Evolutionary conservation across 2,329 filamentous ascomycete species (phyloP).

Genomic region (Aspergillus sp.): DNA sequence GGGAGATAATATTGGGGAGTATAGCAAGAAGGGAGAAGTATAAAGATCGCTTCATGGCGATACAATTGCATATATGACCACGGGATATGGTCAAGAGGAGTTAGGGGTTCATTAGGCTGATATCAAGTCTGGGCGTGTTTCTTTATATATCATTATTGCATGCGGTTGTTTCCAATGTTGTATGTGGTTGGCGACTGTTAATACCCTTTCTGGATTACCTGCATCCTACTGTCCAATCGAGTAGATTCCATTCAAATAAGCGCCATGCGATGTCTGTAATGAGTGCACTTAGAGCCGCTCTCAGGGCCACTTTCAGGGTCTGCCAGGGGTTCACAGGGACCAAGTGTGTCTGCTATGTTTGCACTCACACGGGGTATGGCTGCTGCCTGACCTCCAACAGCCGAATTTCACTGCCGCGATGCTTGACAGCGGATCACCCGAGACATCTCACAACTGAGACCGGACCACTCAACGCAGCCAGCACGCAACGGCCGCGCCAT

Average conservation of each 20-base stretch:
- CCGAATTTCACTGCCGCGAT: slow-evolving; percentile 34
- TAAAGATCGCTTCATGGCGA: not conserved
- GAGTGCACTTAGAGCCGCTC: not conserved
- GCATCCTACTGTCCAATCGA: not conserved
- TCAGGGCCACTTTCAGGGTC: not conserved
- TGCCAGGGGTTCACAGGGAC: slow-evolving; percentile 1
- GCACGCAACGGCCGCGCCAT: slow-evolving; percentile 10
- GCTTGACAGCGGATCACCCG: slow-evolving; percentile 22
- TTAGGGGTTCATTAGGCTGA: slow-evolving; percentile 18
- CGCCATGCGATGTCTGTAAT: not conserved
- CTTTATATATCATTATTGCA: slow-evolving; percentile 7
- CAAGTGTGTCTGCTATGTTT: not conserved
- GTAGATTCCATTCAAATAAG: not conserved
- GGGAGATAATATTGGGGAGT: not conserved
- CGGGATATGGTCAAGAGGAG: slow-evolving; percentile 22
- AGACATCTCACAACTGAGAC: slow-evolving; percentile 14
- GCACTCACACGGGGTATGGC: not conserved
- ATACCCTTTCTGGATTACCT: slow-evolving; percentile 7
- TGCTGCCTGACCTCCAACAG: slow-evolving; percentile 25
- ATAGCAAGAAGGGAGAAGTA: not conserved
- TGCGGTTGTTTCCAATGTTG: not conserved
- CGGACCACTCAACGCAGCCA: slow-evolving; percentile 13
- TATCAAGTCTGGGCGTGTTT: slow-evolving; percentile 6
- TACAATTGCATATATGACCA: slow-evolving; percentile 23
- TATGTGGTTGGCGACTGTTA: slow-evolving; percentile 2